phyloP scores from a whole-genome alignment of 106 monocot species.

The Dioscorea dumetorum region DNA sequence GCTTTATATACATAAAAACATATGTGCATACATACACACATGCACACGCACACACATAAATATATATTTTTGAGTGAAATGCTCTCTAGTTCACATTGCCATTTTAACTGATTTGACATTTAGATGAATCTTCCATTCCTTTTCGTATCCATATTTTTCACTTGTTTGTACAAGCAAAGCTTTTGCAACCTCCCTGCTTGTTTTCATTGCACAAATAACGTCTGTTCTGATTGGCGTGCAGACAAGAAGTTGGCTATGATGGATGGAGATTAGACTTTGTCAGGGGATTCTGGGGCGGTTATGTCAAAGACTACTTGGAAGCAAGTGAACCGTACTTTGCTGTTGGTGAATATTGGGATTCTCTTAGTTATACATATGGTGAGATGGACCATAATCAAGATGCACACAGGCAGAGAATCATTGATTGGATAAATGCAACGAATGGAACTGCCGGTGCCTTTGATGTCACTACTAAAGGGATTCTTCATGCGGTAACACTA shows the following conservation, averaged over 20 bases:
- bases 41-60: too few relatives aligned
- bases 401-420: slow-evolving; percentile 92
- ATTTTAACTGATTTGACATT: too few relatives aligned
- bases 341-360: slow-evolving; percentile 98
- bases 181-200: too few relatives aligned
- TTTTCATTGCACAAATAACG: too few relatives aligned
- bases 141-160: too few relatives aligned
- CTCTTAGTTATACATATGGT: slow-evolving; percentile 91
- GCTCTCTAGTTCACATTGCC: too few relatives aligned
- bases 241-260: slow-evolving; percentile 93
- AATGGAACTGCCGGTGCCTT: slow-evolving; percentile 88
- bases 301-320: slow-evolving; percentile 93
- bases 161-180: too few relatives aligned
- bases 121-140: too few relatives aligned
- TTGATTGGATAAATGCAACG: slow-evolving; percentile 98
- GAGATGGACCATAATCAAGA: slow-evolving; percentile 95
- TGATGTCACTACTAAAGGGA: slow-evolving; percentile 97
- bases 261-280: slow-evolving; percentile 98
- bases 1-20: too few relatives aligned
- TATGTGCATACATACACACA: too few relatives aligned
- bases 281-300: slow-evolving; percentile 96
- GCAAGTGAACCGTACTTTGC: slow-evolving; percentile 78
- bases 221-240: slow-evolving; percentile 7
- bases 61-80: too few relatives aligned
- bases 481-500: slow-evolving; percentile 78